A percentile compares a stretch with the other conserved stretches of the same genome.
Conservation (phyloP, 148 eudicot species). For the Chenopodium album region DNA sequence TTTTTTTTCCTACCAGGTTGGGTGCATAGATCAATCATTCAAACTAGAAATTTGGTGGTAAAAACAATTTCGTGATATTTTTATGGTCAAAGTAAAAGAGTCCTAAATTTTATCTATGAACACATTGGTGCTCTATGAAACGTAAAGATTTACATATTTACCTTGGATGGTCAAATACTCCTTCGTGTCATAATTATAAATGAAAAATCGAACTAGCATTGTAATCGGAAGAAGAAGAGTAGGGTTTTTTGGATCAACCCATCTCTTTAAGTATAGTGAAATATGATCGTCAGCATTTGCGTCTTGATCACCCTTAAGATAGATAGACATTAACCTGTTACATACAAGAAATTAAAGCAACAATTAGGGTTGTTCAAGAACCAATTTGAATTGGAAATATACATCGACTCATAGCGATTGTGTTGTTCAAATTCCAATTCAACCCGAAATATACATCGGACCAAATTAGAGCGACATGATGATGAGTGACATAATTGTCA, state of each 20-base stretch:
- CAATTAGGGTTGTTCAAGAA: background rate
- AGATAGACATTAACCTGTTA: background rate
- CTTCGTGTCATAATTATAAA: background rate
- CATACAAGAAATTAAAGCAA: background rate
- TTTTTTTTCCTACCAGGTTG: too few species aligned
- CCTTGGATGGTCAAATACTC: conserved; percentile 7
- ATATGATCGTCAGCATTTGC: background rate
- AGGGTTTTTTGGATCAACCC: background rate
- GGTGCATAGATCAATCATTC: too few species aligned
- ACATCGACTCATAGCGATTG: too few species aligned
- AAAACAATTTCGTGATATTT: too few species aligned
- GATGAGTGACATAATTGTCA: too few species aligned
- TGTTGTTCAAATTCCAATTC: too few species aligned
- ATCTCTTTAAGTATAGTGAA: background rate
- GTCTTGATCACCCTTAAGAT: background rate
- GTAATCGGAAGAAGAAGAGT: background rate
- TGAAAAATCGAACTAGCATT: background rate
- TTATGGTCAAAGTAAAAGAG: too few species aligned
- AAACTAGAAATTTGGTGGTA: too few species aligned
- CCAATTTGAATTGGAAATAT: background rate
- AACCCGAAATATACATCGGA: too few species aligned
- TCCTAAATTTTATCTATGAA: too few species aligned
- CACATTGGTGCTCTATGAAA: background rate
- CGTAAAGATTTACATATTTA: background rate
- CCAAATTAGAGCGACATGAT: too few species aligned